These are phyloP conservation scores for Gracilaria gracilis DNA, from an alignment of 23 red algal species.

Conservation along the genomic window DNA sequence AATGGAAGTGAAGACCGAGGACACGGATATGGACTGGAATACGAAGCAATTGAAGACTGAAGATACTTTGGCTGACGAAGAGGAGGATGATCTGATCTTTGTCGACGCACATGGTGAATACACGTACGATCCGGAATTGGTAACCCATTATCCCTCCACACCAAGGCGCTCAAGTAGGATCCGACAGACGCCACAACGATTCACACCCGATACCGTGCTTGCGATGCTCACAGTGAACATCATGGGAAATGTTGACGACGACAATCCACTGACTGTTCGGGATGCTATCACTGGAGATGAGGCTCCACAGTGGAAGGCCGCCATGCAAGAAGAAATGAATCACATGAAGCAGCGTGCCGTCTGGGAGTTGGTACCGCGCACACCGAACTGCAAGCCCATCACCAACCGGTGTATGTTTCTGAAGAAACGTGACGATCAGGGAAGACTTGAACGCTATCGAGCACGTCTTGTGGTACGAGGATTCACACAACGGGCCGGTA, in stretches of 20 bases:
- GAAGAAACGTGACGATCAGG: not conserved
- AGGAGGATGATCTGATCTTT: no score
- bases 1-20: no score
- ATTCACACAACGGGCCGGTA: conserved; percentile 5
- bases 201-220: no score
- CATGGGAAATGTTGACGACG: no score
- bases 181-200: not conserved
- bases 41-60: no score
- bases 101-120: not conserved
- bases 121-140: not conserved
- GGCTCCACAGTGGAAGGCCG: no score
- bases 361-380: not conserved
- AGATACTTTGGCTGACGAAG: no score
- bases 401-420: not conserved
- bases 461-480: conserved; percentile 26
- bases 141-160: not conserved
- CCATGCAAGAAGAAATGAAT: not conserved
- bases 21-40: no score
- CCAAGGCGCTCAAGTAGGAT: not conserved
- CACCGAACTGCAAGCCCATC: not conserved
- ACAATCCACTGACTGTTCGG: no score
- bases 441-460: not conserved
- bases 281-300: no score
- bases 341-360: not conserved
- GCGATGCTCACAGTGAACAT: no score